phyloP scores from a whole-genome alignment of 768 basidiomycete genomes.

The Solioccasus polychromus region DNA sequence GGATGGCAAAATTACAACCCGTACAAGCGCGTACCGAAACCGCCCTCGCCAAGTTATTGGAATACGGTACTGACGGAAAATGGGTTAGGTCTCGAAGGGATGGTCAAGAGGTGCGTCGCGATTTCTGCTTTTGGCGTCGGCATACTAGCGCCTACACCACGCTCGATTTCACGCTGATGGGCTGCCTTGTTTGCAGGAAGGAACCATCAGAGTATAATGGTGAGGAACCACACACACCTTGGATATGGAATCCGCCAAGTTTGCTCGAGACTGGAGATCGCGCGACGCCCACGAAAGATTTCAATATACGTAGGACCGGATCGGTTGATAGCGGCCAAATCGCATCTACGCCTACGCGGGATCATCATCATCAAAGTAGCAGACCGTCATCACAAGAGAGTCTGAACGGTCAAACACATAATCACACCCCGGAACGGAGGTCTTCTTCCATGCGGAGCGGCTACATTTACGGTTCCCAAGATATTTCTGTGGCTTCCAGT shows the following conservation, averaged over 20 bases:
- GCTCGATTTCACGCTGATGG: conserved; percentile 12
- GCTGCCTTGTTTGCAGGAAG: conserved; percentile 12
- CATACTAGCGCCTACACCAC: not conserved
- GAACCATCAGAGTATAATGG: conserved; percentile 34
- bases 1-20: conserved; percentile 48
- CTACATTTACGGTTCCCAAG: conserved; percentile 21
- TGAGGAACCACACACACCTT: conserved; percentile 54
- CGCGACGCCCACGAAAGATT: conserved; percentile 29
- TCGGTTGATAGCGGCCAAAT: conserved; percentile 20
- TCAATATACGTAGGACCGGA: conserved; percentile 19
- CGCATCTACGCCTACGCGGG: conserved; percentile 20
- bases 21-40: conserved; percentile 59
- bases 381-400: conserved; percentile 13
- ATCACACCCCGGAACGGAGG: conserved; percentile 23
- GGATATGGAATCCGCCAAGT: conserved; percentile 67
- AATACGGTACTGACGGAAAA: conserved; percentile 56
- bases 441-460: conserved; percentile 11
- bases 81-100: conserved; percentile 60
- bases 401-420: conserved; percentile 12
- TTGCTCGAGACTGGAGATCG: conserved; percentile 32
- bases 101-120: conserved; percentile 55
- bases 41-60: conserved; percentile 65
- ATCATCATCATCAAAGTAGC: conserved; percentile 18
- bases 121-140: not conserved
- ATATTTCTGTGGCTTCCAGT: conserved; percentile 7